A percentile compares a stretch with the other conserved stretches of the same genome.
Conservation (phyloP, 2,329 filamentous ascomycete species). For the Ophiosphaerella korrae region DNA sequence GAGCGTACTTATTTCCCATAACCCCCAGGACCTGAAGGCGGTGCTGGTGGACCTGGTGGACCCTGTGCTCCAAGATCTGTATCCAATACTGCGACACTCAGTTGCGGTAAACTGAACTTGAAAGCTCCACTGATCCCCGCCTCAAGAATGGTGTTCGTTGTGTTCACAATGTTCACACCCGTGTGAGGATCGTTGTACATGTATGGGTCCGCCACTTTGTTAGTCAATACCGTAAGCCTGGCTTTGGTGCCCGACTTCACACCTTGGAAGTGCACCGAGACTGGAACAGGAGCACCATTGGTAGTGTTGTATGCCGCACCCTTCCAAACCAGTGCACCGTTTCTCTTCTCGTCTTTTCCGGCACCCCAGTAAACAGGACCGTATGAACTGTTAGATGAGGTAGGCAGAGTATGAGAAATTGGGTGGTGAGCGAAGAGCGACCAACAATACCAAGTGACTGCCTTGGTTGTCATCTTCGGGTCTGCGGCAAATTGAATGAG, state of each 20-base stretch:
- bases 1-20: no score
- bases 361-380: constrained; percentile 55
- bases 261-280: constrained; percentile 37
- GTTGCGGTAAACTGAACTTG: constrained; percentile 58
- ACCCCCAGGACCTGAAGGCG: no score
- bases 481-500: constrained; percentile 50
- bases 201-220: constrained; percentile 45
- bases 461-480: constrained; percentile 35
- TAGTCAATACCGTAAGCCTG: constrained; percentile 51
- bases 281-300: constrained; percentile 23
- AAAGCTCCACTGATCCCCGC: constrained; percentile 55
- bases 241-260: constrained; percentile 32
- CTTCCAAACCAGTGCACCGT: constrained; percentile 50
- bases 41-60: background rate
- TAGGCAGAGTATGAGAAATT: constrained; percentile 54
- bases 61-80: constrained; percentile 17
- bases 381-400: constrained; percentile 42
- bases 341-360: constrained; percentile 42
- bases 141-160: constrained; percentile 19
- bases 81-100: constrained; percentile 63
- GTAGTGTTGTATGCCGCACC: constrained; percentile 57
- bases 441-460: constrained; percentile 42
- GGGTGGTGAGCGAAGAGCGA: constrained; percentile 50
- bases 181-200: constrained; percentile 52
- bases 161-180: constrained; percentile 52